Evolutionary conservation across 1,284 basidiomycete species (phyloP).

Genomic region (Leccinum cinnamomeum): DNA sequence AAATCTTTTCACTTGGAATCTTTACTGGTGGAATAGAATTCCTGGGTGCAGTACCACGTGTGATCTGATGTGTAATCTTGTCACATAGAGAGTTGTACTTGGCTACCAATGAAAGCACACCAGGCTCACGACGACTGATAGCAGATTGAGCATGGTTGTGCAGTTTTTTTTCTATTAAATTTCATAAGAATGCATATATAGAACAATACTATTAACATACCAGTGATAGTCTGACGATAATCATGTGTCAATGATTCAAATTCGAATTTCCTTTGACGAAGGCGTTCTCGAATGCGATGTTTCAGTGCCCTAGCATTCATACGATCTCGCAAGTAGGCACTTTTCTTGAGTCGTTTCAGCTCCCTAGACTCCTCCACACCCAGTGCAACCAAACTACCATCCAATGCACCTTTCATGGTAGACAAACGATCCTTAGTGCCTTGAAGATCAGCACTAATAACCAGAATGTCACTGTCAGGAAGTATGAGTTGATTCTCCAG

Average conservation of each 20-base stretch:
- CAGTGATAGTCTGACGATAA: not conserved
- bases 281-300: not conserved
- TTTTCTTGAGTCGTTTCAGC: not conserved
- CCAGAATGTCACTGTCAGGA: not conserved
- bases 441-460: not conserved
- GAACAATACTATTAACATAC: not conserved
- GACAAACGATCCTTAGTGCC: not conserved
- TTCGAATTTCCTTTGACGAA: not conserved
- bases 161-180: not conserved
- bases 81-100: constrained; percentile 1
- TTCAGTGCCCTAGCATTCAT: not conserved
- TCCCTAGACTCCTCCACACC: not conserved
- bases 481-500: not conserved
- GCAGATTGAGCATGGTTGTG: not conserved
- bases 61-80: not conserved
- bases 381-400: not conserved
- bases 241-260: not conserved
- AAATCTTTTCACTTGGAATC: not conserved
- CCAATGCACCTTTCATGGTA: not conserved
- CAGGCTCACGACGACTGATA: not conserved
- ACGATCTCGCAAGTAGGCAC: not conserved
- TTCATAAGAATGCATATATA: not conserved
- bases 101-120: not conserved
- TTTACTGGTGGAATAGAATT: not conserved
- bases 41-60: too few species aligned